Evolutionary conservation across 495 filamentous ascomycete species (phyloP), one percentile per base, ranked within the genome.

Genomic region (Lentithecium fluviatile): DNA sequence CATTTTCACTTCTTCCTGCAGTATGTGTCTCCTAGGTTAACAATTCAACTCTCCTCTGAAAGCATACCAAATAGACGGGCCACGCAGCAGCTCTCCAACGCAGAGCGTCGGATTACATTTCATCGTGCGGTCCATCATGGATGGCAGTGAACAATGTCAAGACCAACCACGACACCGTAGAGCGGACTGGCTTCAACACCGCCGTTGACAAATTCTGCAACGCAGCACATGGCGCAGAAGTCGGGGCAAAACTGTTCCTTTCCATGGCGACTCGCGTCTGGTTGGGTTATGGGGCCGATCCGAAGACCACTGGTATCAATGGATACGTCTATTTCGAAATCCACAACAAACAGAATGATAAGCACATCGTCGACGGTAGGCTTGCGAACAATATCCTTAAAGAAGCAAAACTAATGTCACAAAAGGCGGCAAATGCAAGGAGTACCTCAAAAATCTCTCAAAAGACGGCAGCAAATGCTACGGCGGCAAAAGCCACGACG

Each of bases 241-340:
- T 56, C 5, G 42, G 24, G 2, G 53, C 2, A 20, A 29, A 56
- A n/a, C 19, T 46, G 25, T 56, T n/a, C 26, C 40, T 56, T 1
- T 46, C 53, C 13, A 56, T 56, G 53, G 53, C 43, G 6, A 25
- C 53, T 3, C 42, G 53, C 13, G 43, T 56, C 15, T 56, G 53
- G 53, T 5, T 48, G 25, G 53, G 45, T n/a, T 56, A 47, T n/a
- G 53, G 53, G 12, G 53, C 13, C 15, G 24, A 34, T 25, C 53
- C 53, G 25, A 29, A 20, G 29, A 32, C 8, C 8, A 56, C 53
- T 19, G 53, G 53, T 34, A 20, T 45, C 6, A 56, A 56, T 47
- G 53, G 43, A 15, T 56, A 46, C 24, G 40, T 56, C 1, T 56
- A 56, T 19, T 56, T 56, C 34, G 53, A 56, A 24, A 56, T 56